Evolutionary conservation across 2,329 filamentous ascomycete genomes (phyloP), one percentile per base, ranked within the genome.

Genomic region (Penicillium sp.): DNA sequence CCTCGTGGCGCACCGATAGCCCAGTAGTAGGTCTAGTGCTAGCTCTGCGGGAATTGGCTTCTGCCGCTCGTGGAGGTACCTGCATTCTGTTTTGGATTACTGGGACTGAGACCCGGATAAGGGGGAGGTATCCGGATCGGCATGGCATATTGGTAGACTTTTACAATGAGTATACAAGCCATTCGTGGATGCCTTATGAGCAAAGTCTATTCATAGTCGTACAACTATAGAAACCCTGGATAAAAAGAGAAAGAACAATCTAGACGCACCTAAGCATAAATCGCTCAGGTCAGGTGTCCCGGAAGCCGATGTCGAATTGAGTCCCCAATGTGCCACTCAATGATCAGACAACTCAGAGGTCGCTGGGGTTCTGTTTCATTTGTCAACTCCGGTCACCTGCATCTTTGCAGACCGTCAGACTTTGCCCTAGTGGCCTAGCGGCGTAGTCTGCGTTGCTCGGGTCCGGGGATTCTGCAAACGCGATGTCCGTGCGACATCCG

Each of bases 391-490:
- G 58, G 58, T 61, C 58, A 61, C 57, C 58, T 61, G 58, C 57
- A 56, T 55, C 52, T 32, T 39, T 47, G 43, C 52, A 50, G 10
- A 3, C 20, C 20, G 12, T 40, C 38, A 27, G 57, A 55, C 53
- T 48, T 58, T 49, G 46, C 48, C 44, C 54, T 60, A 56, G 46
- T 48, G 43, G 42, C 32, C 48, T 56, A 57, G 50, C 15, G 15
- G 15, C 15, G 15, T 18, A 18, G 15, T 18, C 53, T 42, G 53
- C 46, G 48, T 56, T 35, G 47, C 42, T 49, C 51, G 27, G 50
- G 52, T 58, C 58, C 49, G 58, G 57, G 55, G 55, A 55, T 58
- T 60, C 57, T 61, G 57, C 58, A 61, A 57, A 61, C 45, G 55
- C 56, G 47, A 55, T 54, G 58, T 58, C 57, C 50, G 57, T 60